Evolutionary conservation across 495 filamentous ascomycete genomes (phyloP).

Genomic region (Lasiosphaeria ovina): DNA sequence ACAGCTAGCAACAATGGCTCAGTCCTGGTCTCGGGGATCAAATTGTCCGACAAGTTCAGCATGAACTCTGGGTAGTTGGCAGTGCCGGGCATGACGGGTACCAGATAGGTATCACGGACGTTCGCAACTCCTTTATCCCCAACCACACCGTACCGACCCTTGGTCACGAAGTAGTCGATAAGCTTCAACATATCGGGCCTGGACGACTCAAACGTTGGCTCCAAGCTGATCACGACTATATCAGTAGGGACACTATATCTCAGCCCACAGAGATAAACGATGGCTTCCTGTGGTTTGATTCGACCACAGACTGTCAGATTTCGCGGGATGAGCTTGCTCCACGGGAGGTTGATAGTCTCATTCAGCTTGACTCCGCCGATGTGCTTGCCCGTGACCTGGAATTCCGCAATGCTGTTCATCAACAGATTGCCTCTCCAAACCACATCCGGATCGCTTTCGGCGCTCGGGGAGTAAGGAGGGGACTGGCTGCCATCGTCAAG

Average conservation of each 20-base stretch:
- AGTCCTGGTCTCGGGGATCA: conserved; percentile 60
- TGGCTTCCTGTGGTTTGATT: conserved; percentile 74
- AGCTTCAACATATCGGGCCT: conserved; percentile 63
- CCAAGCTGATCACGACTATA: conserved; percentile 66
- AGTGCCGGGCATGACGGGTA: conserved; percentile 66
- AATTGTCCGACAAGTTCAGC: conserved; percentile 70
- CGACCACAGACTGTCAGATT: conserved; percentile 76
- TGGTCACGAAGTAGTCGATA: conserved; percentile 74
- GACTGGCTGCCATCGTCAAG: conserved; percentile 83
- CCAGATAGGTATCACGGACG: conserved; percentile 75
- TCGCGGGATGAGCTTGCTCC: conserved; percentile 63
- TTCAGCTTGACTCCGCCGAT: conserved; percentile 75
- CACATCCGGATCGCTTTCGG: conserved; percentile 52
- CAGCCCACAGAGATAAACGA: conserved; percentile 83
- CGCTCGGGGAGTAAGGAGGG: conserved; percentile 75
- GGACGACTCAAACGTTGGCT: conserved; percentile 49
- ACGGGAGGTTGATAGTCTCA: conserved; percentile 59
- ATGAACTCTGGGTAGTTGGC: conserved; percentile 65
- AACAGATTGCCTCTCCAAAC: conserved; percentile 78
- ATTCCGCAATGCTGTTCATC: conserved; percentile 74
- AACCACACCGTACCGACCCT: conserved; percentile 78
- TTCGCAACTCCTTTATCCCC: conserved; percentile 66
- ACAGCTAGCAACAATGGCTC: conserved; percentile 73
- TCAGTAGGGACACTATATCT: conserved; percentile 72
- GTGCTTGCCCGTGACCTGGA: conserved; percentile 74